phyloP scores from a whole-genome alignment of 495 filamentous ascomycete genomes.

The Penicillium paxilli region DNA sequence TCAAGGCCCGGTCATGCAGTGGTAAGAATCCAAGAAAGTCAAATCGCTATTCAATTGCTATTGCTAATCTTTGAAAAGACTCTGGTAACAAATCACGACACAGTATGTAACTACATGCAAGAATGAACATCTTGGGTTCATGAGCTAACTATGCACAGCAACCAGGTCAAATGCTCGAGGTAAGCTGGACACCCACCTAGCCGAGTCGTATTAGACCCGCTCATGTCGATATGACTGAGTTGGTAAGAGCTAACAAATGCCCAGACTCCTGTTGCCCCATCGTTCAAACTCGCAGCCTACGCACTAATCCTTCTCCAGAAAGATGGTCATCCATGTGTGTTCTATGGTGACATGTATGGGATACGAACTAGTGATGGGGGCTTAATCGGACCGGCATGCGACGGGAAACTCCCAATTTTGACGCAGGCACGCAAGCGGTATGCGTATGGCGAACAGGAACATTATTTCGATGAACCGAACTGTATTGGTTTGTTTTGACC shows the following conservation, averaged over 20 bases:
- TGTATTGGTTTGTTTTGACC: slow-evolving; percentile 57
- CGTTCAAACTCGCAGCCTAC: slow-evolving; percentile 62
- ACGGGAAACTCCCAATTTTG: slow-evolving; percentile 59
- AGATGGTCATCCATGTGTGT: slow-evolving; percentile 68
- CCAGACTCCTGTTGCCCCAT: slow-evolving; percentile 49
- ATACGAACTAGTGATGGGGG: slow-evolving; percentile 48
- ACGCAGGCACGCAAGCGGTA: slow-evolving; percentile 66
- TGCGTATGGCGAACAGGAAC: slow-evolving; percentile 64
- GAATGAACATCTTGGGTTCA: too few relatives aligned
- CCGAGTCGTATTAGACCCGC: not conserved
- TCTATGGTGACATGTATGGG: slow-evolving; percentile 77
- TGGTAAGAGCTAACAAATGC: slow-evolving; percentile 6
- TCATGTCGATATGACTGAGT: not conserved
- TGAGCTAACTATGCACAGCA: slow-evolving; percentile 43
- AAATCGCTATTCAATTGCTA: not conserved
- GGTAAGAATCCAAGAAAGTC: slow-evolving; percentile 33
- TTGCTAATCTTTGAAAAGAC: slow-evolving; percentile 23
- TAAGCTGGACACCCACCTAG: slow-evolving; percentile 19
- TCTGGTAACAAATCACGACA: slow-evolving; percentile 47
- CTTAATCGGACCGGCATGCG: slow-evolving; percentile 58
- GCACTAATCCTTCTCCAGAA: slow-evolving; percentile 65
- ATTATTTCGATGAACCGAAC: slow-evolving; percentile 66
- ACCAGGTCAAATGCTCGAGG: slow-evolving; percentile 59
- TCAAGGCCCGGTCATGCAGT: slow-evolving; percentile 62
- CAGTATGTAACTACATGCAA: slow-evolving; percentile 35